phyloP scores from a whole-genome alignment of 169 alveolate genomes.

The Cryptosporidium canis region DNA sequence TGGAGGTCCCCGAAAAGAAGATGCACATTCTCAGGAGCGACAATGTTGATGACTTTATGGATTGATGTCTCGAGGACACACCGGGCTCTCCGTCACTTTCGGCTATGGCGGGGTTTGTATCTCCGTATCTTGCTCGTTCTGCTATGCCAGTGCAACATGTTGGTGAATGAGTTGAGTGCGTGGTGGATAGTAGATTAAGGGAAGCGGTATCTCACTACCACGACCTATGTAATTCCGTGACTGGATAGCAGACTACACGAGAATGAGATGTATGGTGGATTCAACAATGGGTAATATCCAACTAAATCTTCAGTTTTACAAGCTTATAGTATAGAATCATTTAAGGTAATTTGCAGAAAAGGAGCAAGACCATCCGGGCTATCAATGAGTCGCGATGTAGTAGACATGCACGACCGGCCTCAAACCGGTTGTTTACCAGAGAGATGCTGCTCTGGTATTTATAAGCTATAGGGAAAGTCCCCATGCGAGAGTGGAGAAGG shows the following conservation, averaged over 20 bases:
- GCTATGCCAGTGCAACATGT: too few relatives aligned
- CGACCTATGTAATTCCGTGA: background rate
- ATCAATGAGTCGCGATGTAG: conserved; percentile 71
- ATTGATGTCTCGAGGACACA: too few relatives aligned
- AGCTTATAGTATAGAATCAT: background rate
- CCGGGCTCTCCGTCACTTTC: too few relatives aligned
- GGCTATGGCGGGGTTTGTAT: too few relatives aligned
- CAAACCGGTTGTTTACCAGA: background rate
- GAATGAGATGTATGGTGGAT: background rate
- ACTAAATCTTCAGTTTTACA: background rate
- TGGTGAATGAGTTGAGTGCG: too few relatives aligned
- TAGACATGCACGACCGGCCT: conserved; percentile 31
- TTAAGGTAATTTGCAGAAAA: background rate
- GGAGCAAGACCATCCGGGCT: conserved; percentile 25
- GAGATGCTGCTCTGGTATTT: background rate
- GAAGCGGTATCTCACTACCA: background rate
- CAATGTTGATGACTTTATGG: conserved; percentile 47
- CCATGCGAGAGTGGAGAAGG: conserved; percentile 38
- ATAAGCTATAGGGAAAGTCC: conserved; percentile 73
- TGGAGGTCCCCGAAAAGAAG: conserved; percentile 30
- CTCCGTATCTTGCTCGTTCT: too few relatives aligned
- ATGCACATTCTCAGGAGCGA: conserved; percentile 44
- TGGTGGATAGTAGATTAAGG: too few relatives aligned
- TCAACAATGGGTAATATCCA: background rate
- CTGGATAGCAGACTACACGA: background rate